Evolutionary conservation across 306 rosid species (phyloP).

Genomic region (Nissolia schottii): DNA sequence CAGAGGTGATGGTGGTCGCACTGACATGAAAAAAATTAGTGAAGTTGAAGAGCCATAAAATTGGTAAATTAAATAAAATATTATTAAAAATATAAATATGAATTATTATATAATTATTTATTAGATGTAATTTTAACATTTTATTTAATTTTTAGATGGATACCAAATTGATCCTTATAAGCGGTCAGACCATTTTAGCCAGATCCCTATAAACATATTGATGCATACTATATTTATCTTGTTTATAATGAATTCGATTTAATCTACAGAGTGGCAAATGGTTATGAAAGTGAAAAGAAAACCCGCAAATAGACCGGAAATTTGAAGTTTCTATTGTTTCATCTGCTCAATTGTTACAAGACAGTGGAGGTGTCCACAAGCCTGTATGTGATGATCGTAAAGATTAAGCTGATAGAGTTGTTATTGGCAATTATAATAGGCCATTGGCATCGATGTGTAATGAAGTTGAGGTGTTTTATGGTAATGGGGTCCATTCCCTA

Average conservation of each 20-base stretch:
- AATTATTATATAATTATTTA: no score
- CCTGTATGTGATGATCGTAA: slow-evolving; percentile 21
- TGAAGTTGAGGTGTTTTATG: slow-evolving; percentile 48
- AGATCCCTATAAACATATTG: no score
- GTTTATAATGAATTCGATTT: slow-evolving; percentile 11
- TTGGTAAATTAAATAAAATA: no score
- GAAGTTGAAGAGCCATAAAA: no score
- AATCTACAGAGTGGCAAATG: slow-evolving; percentile 5
- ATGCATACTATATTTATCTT: slow-evolving; percentile 20
- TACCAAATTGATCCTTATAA: no score
- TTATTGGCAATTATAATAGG: slow-evolving; percentile 30
- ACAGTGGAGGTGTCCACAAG: slow-evolving; percentile 28
- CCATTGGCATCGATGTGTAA: slow-evolving; percentile 75
- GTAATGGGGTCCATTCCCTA: slow-evolving; percentile 36
- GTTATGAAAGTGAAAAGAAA: slow-evolving; percentile 8
- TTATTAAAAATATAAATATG: no score
- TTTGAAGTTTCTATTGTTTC: slow-evolving; percentile 30
- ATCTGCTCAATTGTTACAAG: slow-evolving; percentile 33
- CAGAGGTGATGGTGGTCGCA: slow-evolving; percentile 31
- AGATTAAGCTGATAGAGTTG: slow-evolving; percentile 40
- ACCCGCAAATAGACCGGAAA: slow-evolving; percentile 21
- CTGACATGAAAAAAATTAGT: no score
- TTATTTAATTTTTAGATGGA: no score
- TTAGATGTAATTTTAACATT: no score
- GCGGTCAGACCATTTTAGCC: no score